phyloP scores from a whole-genome alignment of 495 filamentous ascomycete species.

The Coniosporium apollinis region DNA sequence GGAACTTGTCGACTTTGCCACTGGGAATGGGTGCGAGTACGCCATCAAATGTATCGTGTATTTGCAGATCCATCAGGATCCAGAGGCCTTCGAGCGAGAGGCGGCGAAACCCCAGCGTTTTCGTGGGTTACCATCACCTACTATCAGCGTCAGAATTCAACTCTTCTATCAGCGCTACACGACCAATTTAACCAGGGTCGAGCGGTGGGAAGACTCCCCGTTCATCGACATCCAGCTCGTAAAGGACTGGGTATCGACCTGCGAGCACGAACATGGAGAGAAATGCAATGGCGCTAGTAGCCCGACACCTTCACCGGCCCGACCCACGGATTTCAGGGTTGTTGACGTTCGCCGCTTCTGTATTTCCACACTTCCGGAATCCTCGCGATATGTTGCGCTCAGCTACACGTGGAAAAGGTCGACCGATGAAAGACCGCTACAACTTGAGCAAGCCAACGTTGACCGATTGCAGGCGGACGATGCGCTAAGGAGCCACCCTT shows the following conservation, averaged over 20 bases:
- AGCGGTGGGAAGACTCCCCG: background rate
- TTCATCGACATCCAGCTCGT: background rate
- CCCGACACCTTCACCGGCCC: too few relatives aligned
- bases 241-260: background rate
- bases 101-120: background rate
- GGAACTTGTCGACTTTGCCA: background rate
- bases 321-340: too few relatives aligned
- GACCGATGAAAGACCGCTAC: too few relatives aligned
- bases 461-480: background rate
- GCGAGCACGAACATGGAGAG: too few relatives aligned
- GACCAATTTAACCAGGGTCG: background rate
- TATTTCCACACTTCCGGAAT: too few relatives aligned
- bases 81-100: background rate
- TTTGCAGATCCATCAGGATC: background rate
- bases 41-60: slow-evolving; percentile 1
- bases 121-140: background rate
- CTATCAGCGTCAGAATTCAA: background rate
- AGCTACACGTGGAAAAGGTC: too few relatives aligned
- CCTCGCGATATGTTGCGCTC: too few relatives aligned
- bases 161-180: background rate
- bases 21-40: background rate
- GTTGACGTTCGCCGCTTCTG: too few relatives aligned
- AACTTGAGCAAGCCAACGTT: background rate
- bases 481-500: background rate
- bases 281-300: too few relatives aligned